Conservation (phyloP, 164 flowering plant species). For the Vitis labrusca region DNA sequence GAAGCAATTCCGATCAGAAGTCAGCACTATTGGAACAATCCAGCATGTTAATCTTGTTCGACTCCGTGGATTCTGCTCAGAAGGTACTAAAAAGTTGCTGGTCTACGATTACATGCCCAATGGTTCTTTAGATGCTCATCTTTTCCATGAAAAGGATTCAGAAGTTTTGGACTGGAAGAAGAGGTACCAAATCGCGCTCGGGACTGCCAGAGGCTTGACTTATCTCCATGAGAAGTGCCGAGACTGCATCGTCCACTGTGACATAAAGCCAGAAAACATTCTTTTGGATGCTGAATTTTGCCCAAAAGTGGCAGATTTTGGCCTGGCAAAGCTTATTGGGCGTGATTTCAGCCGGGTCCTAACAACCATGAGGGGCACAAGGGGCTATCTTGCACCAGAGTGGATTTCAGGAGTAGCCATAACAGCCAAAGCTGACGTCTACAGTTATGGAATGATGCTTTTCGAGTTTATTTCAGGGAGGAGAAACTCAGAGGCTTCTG, state of each 20-base stretch:
- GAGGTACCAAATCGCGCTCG: slow-evolving; percentile 37
- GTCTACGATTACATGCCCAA: slow-evolving; percentile 63
- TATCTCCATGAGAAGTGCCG: slow-evolving; percentile 47
- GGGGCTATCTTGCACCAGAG: slow-evolving; percentile 45
- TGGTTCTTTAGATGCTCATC: slow-evolving; percentile 41
- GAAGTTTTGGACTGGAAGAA: slow-evolving; percentile 29
- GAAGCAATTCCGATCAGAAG: slow-evolving; percentile 59
- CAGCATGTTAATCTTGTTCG: slow-evolving; percentile 63
- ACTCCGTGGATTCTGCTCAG: slow-evolving; percentile 60
- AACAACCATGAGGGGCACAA: slow-evolving; percentile 47
- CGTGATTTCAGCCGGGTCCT: slow-evolving; percentile 42
- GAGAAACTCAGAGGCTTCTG: slow-evolving; percentile 26
- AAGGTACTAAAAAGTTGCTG: slow-evolving; percentile 40
- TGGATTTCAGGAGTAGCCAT: slow-evolving; percentile 39
- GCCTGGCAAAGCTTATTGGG: slow-evolving; percentile 40
- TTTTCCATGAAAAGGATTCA: slow-evolving; percentile 15
- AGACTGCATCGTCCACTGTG: slow-evolving; percentile 46
- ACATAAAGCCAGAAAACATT: slow-evolving; percentile 43
- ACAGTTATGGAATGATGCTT: slow-evolving; percentile 46
- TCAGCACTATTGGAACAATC: slow-evolving; percentile 54
- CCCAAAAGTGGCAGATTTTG: slow-evolving; percentile 42
- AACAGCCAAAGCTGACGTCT: slow-evolving; percentile 41
- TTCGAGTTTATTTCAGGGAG: slow-evolving; percentile 39
- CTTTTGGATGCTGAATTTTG: slow-evolving; percentile 32
- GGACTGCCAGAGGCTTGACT: slow-evolving; percentile 36